phyloP scores from a whole-genome alignment of 139 green algal species.

The Tetradesmus lagerheimii region DNA sequence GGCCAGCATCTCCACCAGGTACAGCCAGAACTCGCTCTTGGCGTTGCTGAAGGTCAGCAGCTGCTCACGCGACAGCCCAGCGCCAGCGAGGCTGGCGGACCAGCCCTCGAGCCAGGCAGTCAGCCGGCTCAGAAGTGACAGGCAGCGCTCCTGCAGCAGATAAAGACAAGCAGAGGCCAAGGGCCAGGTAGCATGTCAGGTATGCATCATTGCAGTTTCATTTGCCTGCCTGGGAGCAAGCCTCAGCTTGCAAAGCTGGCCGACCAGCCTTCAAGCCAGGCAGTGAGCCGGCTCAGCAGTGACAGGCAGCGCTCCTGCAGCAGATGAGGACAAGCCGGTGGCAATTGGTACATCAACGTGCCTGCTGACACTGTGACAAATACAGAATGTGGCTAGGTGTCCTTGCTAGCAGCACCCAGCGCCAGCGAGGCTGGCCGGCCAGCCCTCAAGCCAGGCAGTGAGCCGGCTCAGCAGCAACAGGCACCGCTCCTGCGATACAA shows the following conservation, averaged over 20 bases:
- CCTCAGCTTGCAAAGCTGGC: constrained; percentile 41
- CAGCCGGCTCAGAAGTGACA: constrained; percentile 26
- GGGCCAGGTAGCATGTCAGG: no score
- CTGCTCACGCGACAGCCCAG: constrained; percentile 28
- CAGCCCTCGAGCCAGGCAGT: constrained; percentile 51
- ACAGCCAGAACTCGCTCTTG: constrained; percentile 53
- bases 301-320: constrained; percentile 21
- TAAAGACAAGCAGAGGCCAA: no score
- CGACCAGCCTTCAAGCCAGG: constrained; percentile 49
- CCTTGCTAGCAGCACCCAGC: background rate
- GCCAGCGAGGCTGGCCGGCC: constrained; percentile 34
- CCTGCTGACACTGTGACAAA: no score
- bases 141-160: constrained; percentile 16
- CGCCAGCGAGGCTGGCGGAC: constrained; percentile 35
- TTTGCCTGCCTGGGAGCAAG: no score
- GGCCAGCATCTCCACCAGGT: constrained; percentile 50
- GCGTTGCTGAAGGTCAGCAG: constrained; percentile 39
- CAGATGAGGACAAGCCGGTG: no score
- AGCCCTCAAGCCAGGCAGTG: constrained; percentile 44
- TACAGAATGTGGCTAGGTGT: background rate
- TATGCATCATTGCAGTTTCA: no score
- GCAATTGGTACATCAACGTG: no score
- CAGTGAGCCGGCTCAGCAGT: constrained; percentile 28
- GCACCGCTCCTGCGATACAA: constrained; percentile 12
- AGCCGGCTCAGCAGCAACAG: constrained; percentile 24